Base-by-base conservation (phyloP, 805 yeast genomes). In the Candida broadrunensis region DNA sequence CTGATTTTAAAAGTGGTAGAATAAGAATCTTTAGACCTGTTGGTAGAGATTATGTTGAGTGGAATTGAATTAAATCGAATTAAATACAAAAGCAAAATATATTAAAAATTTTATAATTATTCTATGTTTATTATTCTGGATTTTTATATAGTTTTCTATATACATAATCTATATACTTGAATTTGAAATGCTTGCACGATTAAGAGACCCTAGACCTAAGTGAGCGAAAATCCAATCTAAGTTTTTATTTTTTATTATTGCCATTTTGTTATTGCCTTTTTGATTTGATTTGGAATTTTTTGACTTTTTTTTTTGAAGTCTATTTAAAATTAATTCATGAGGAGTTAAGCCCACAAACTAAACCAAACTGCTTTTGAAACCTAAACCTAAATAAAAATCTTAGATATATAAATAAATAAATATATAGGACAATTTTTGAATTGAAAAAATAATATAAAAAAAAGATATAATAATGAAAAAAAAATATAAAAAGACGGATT, bases 11-110 rank as follows among this genome's bases (percentile, higher is more conserved):
- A 56, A 69, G 79, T 43, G 99, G 99, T 4, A 81, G 80, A 51
- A 66, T 91, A 11, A 76, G 86, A 47, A 86, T 90, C 3, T 93
- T 82, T 63, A 78, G 98, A 55, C 78, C 79, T 5, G 83, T 89
- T 24, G 87, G 86, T 11, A 77, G 88, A 45, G 80, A 77, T 26
- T 82, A 74, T 52, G 76, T 88, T 32, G 84, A 81, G 3, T 89
- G 96, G 96, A 44, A 14, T 26, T 15, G 27, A 14, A 37, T 37
- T 13, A 21, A 6, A 21, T 7, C n/a, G n/a, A n/a, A n/a, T n/a
- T n/a, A n/a, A n/a, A n/a, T n/a, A n/a, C n/a, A n/a, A n/a, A n/a
- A n/a, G n/a, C n/a, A n/a, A n/a, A n/a, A n/a, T n/a, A n/a, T n/a
- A n/a, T n/a, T n/a, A n/a, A n/a, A n/a, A n/a, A n/a, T n/a, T n/a